Percentiles rank a stretch among this genome's conserved stretches.
phyloP scores from a whole-genome alignment of 805 yeast genomes.

The Cyberlindnera galapagoensis region DNA sequence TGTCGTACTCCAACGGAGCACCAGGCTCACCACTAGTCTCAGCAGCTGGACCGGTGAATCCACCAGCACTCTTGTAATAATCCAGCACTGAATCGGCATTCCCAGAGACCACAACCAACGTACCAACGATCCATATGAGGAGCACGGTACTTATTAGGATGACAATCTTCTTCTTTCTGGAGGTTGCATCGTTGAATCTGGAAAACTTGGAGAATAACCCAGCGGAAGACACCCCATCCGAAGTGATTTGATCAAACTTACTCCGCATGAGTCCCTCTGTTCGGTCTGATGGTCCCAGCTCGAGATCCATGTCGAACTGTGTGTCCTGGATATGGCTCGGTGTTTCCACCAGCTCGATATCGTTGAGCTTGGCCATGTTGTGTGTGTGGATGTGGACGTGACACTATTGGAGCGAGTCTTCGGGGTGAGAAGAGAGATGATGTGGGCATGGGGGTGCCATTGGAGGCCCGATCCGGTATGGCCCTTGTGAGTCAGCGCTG shows the following conservation, averaged over 20 bases:
- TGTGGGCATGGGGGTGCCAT: no score
- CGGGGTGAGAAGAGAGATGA: no score
- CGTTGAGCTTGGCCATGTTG: no score
- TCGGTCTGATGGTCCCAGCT: constrained; percentile 6
- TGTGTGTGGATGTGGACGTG: no score
- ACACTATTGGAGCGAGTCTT: no score
- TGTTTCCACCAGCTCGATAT: constrained; percentile 17
- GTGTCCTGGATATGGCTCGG: no score
- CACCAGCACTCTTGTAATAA: constrained; percentile 17
- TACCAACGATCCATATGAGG: constrained; percentile 15
- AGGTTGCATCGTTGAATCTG: no score
- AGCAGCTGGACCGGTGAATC: constrained; percentile 6
- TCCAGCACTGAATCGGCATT: constrained; percentile 14
- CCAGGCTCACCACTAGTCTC: constrained; percentile 7
- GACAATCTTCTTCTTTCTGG: constrained; percentile 14
- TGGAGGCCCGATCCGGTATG: no score
- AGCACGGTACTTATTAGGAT: constrained; percentile 8
- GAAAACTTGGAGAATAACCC: no score
- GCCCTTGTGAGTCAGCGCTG: no score
- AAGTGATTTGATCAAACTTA: constrained; percentile 16
- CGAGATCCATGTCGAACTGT: constrained; percentile 6
- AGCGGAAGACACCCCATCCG: no score
- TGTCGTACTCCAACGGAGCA: not conserved
- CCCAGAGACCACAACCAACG: constrained; percentile 10
- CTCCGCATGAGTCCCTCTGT: constrained; percentile 9